Evolutionary conservation across 169 alveolate genomes (phyloP).

Genomic region (Plasmodium chabaudi): DNA sequence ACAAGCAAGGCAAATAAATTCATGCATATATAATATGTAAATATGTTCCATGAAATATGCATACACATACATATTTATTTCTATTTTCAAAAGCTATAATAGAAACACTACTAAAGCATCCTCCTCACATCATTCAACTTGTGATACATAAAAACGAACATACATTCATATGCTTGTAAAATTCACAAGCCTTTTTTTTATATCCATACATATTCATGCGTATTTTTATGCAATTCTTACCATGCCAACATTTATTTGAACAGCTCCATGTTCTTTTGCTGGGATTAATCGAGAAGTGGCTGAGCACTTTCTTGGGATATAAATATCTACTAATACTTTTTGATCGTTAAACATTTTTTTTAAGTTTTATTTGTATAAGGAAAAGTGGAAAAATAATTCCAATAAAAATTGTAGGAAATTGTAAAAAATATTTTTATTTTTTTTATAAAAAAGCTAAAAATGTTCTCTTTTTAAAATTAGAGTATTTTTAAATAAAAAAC

Average conservation of each 20-base stretch:
- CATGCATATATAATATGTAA: neutral
- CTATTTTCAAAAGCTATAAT: no score
- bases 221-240: constrained; percentile 70
- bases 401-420: neutral
- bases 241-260: constrained; percentile 93
- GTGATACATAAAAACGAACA: neutral
- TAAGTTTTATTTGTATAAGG: constrained; percentile 70
- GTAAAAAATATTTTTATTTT: neutral
- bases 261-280: constrained; percentile 95
- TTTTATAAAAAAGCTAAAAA: neutral
- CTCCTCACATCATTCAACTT: no score
- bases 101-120: no score
- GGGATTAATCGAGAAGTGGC: constrained; percentile 94
- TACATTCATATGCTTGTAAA: neutral
- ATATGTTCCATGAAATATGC: neutral
- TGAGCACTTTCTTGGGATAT: constrained; percentile 96
- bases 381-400: constrained; percentile 17
- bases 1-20: constrained; percentile 72
- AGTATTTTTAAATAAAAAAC: neutral
- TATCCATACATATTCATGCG: neutral
- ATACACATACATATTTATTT: neutral
- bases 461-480: neutral
- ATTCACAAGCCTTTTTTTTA: neutral
- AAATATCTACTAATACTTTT: constrained; percentile 94
- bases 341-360: constrained; percentile 91